Percentiles rank a stretch among this genome's conserved stretches.
phyloP scores from a whole-genome alignment of 2,329 filamentous ascomycete species.

The Fusarium floridanum region DNA sequence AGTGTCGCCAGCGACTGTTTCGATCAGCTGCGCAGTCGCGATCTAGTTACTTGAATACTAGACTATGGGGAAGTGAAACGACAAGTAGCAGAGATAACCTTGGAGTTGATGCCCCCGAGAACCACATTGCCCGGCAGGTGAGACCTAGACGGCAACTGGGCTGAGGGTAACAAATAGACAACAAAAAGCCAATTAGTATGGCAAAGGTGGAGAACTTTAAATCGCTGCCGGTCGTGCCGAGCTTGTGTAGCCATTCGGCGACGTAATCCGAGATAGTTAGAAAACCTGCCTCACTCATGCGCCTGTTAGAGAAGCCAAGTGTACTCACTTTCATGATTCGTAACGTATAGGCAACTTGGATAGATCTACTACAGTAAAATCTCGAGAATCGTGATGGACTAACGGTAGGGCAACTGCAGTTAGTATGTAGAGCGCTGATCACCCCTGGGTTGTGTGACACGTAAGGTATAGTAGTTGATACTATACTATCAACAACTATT shows the following conservation, averaged over 20 bases:
- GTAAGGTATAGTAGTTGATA: not conserved
- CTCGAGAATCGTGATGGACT: too few species aligned
- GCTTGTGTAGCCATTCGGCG: not conserved
- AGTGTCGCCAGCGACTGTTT: not conserved
- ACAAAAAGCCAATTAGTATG: not conserved
- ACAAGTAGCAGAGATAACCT: not conserved
- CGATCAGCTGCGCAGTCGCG: not conserved
- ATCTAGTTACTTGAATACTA: not conserved
- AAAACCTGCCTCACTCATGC: not conserved
- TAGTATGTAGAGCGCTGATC: not conserved
- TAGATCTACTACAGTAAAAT: not conserved
- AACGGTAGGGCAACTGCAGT: not conserved
- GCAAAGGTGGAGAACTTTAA: not conserved
- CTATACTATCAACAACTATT: too few species aligned
- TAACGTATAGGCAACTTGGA: not conserved
- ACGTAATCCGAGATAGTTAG: not conserved
- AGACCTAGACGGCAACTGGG: not conserved
- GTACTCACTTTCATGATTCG: not conserved
- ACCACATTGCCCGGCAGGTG: not conserved
- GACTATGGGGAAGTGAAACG: not conserved
- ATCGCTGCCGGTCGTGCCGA: not conserved
- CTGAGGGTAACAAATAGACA: not conserved
- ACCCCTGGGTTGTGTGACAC: not conserved
- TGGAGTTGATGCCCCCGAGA: not conserved
- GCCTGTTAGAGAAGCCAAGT: not conserved